Evolutionary conservation across 2,329 filamentous ascomycete genomes (phyloP).

Genomic region (Pezicula radicicola): DNA sequence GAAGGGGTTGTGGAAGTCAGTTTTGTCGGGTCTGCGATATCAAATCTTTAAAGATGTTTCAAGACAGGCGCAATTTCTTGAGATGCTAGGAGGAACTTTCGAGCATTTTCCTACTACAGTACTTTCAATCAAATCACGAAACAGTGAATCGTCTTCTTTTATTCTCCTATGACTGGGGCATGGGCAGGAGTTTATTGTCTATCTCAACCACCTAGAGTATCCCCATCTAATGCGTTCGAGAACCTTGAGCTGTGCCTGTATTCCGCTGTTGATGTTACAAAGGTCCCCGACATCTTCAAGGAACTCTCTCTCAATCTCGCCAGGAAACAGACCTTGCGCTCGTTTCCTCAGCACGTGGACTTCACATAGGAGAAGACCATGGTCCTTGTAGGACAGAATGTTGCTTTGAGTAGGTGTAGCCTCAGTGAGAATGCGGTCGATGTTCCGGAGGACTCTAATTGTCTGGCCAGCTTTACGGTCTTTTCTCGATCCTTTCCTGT

Average conservation of each 20-base stretch:
- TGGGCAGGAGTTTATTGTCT: slow-evolving; percentile 2
- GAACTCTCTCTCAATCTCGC: slow-evolving; percentile 78
- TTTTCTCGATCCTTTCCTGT: slow-evolving; percentile 63
- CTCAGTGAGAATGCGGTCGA: slow-evolving; percentile 74
- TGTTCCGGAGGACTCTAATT: slow-evolving; percentile 77
- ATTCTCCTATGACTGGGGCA: neutral
- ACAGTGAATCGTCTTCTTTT: too few relatives aligned
- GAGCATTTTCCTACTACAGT: too few relatives aligned
- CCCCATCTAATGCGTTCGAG: slow-evolving; percentile 86
- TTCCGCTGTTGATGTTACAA: slow-evolving; percentile 73
- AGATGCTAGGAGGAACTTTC: too few relatives aligned
- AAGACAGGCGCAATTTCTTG: too few relatives aligned
- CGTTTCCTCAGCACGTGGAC: slow-evolving; percentile 77
- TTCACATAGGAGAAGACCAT: slow-evolving; percentile 86
- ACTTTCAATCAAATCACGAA: too few relatives aligned
- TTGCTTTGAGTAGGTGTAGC: slow-evolving; percentile 69
- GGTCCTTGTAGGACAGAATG: slow-evolving; percentile 85
- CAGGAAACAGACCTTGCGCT: slow-evolving; percentile 65
- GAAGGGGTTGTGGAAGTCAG: neutral
- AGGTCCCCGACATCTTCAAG: slow-evolving; percentile 84
- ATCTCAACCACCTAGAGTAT: slow-evolving; percentile 71
- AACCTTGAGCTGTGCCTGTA: slow-evolving; percentile 74
- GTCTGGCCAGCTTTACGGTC: slow-evolving; percentile 67
- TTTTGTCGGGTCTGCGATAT: too few relatives aligned
- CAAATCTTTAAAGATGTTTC: too few relatives aligned